phyloP scores from a whole-genome alignment of 352 stramenopile genomes.

The Lagenidium giganteum region DNA sequence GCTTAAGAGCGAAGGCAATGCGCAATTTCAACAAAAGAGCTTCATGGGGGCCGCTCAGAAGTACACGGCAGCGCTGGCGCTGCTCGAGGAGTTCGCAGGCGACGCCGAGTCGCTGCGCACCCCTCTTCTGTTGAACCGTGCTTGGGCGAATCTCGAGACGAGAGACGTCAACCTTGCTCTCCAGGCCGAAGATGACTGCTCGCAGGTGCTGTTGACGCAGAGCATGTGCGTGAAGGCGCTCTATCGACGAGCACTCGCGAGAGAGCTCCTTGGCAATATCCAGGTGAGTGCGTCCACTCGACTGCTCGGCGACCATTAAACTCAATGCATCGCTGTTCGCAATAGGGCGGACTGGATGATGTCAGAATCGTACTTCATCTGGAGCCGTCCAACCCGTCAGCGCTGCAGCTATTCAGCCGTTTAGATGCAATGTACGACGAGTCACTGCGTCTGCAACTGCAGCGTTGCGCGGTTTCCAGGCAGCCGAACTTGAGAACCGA shows the following conservation, averaged over 20 bases:
- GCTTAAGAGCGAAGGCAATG: constrained; percentile 38
- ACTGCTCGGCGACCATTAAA: neutral
- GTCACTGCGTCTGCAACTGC: no score
- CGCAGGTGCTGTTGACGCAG: constrained; percentile 48
- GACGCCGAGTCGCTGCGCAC: no score
- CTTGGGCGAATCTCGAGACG: constrained; percentile 29
- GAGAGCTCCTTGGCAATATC: constrained; percentile 48
- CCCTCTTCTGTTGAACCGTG: constrained; percentile 47
- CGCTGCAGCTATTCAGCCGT: neutral
- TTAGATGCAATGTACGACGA: no score
- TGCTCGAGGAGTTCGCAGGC: no score
- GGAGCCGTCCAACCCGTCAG: constrained; percentile 38
- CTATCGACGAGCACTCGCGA: constrained; percentile 70
- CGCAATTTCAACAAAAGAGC: constrained; percentile 26
- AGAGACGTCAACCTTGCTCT: constrained; percentile 1
- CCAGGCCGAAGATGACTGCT: constrained; percentile 57
- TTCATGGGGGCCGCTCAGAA: constrained; percentile 22
- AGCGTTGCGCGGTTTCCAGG: no score
- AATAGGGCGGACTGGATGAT: constrained; percentile 31
- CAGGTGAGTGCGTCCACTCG: constrained; percentile 14
- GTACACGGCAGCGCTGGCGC: constrained; percentile 21
- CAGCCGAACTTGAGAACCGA: neutral
- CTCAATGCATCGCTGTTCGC: neutral
- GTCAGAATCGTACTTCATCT: constrained; percentile 17
- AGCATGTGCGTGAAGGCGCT: constrained; percentile 77